A percentile compares a stretch with the other conserved stretches of the same genome.
Evolutionary conservation across 1,284 basidiomycete species (phyloP).

Genomic region (Apiotrichum veenhuisii): DNA sequence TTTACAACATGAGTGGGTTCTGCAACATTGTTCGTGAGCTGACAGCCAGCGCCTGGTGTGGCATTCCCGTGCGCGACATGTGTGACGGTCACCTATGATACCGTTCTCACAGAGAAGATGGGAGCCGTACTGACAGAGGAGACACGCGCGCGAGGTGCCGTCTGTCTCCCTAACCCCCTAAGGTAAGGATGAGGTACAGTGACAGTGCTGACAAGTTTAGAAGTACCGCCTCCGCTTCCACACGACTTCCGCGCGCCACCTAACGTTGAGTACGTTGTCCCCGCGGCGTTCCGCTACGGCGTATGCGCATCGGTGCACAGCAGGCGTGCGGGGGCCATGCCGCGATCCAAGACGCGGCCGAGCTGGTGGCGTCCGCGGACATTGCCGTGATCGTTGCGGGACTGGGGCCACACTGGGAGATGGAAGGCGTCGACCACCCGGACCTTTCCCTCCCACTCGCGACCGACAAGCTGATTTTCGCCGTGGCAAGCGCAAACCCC

Average conservation of each 20-base stretch:
- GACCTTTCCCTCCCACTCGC: slow-evolving; percentile 50
- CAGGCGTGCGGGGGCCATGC: slow-evolving; percentile 58
- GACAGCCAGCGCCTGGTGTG: slow-evolving; percentile 52
- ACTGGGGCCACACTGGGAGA: slow-evolving; percentile 53
- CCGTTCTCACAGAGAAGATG: slow-evolving; percentile 60
- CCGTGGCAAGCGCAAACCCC: slow-evolving; percentile 61
- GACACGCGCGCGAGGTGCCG: slow-evolving; percentile 65
- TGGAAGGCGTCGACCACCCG: slow-evolving; percentile 37
- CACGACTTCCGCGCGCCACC: slow-evolving; percentile 25
- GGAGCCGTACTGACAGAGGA: slow-evolving; percentile 64
- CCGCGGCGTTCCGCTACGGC: slow-evolving; percentile 9
- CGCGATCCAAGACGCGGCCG: slow-evolving; percentile 56
- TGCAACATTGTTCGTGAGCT: background rate
- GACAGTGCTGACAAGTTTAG: slow-evolving; percentile 7
- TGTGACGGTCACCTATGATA: slow-evolving; percentile 47
- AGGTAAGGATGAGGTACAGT: too few relatives aligned
- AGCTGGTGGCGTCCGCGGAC: slow-evolving; percentile 58
- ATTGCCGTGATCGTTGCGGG: slow-evolving; percentile 61
- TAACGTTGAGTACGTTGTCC: background rate
- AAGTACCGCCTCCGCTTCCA: slow-evolving; percentile 23
- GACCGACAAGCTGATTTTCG: slow-evolving; percentile 60
- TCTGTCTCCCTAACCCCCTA: slow-evolving; percentile 66
- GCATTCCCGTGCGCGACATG: slow-evolving; percentile 64
- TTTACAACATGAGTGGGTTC: slow-evolving; percentile 29
- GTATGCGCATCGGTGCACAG: slow-evolving; percentile 57